A percentile compares a stretch with the other conserved stretches of the same genome.
phyloP scores from a whole-genome alignment of 75 land plant genomes.

The Picea sitchensis region DNA sequence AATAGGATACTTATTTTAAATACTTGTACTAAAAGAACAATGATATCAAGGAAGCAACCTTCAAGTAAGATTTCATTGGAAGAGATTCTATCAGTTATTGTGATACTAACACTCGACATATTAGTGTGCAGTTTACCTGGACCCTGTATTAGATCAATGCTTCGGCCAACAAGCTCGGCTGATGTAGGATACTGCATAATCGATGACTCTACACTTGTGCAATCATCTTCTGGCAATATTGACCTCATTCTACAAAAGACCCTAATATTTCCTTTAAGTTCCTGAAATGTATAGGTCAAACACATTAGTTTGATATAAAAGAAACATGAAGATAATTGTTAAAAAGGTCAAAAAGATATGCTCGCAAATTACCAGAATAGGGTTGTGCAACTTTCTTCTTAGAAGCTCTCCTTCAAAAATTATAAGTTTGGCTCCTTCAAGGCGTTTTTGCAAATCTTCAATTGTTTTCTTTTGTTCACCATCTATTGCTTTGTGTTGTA shows the following conservation, averaged over 20 bases:
- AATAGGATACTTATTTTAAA: neutral
- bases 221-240: conserved; percentile 16
- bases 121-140: conserved; percentile 10
- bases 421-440: conserved; percentile 32
- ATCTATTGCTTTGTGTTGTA: conserved; percentile 12
- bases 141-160: conserved; percentile 27
- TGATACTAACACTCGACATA: neutral
- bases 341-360: neutral
- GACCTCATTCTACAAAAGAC: conserved; percentile 36
- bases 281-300: conserved; percentile 12
- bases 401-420: conserved; percentile 43
- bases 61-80: neutral
- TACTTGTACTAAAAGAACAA: neutral
- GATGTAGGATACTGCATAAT: conserved; percentile 22
- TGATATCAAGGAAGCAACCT: neutral
- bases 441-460: conserved; percentile 24
- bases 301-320: neutral
- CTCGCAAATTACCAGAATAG: conserved; percentile 32
- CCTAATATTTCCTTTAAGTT: conserved; percentile 32
- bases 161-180: conserved; percentile 13
- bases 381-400: conserved; percentile 45
- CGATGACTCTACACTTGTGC: conserved; percentile 5
- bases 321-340: neutral
- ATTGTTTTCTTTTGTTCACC: conserved; percentile 17
- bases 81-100: neutral